Evolutionary conservation across 1,139 yeast species (phyloP), one percentile per base, ranked within the genome.

Genomic region (Diutina ranongensis): DNA sequence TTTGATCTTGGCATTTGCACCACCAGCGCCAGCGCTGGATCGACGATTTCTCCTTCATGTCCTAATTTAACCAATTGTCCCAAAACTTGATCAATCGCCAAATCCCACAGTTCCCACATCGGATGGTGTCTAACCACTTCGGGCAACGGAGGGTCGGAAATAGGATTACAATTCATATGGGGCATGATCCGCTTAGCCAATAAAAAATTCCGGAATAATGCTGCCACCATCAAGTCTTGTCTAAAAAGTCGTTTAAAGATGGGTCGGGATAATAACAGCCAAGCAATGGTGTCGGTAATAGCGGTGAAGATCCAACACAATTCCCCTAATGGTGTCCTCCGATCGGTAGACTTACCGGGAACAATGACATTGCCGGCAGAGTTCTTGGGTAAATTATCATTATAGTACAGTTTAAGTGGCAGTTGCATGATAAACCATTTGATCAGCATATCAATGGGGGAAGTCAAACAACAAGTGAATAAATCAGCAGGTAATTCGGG

Each of bases 51-150:
- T 10, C 13, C 15, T 10, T 31, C 34, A 5, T 5, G 5, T 10
- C 34, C 34, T 4, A 31, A 12, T 12, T n/a, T 70, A 46, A 82
- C 70, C 44, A 83, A 61, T 55, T 83, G 87, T 3, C 87, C 78
- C 47, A 94, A 68, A 2, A 94, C 94, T 57, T 92, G 97, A 61
- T 92, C 97, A 45, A 92, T 83, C 0, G 98, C 97, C 56, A 92
- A 68, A 59, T 94, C 98, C 98, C 98, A 92, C 0, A 97, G 83
- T 51, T 88, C 94, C 99, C 99, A 92, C 87, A 92, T 83, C 12
- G 95, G 80, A 59, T 94, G 97, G 51, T 76, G 75, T 46, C 86
- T 78, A 2, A 81, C 78, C 10, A 79, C 68, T 48, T 87, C 89
- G 0, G 98, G 98, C 38, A 92, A 68, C 12, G 86, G 88, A 0